Conservation (phyloP, 225 moss, liverwort and hornwort species). For the Ulota crispa region DNA sequence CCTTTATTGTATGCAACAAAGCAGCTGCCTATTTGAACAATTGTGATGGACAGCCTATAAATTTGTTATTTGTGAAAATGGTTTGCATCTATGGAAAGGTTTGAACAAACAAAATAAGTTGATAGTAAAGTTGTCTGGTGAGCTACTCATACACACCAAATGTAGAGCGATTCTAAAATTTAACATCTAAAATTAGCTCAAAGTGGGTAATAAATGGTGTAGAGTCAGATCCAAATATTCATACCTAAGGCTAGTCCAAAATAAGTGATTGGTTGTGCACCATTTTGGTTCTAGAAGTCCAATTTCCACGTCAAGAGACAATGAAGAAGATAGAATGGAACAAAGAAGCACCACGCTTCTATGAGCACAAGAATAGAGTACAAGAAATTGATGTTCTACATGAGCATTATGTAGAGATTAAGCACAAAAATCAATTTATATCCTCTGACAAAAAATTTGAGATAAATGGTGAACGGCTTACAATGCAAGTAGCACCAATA, state of each 20-base stretch:
- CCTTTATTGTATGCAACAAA: neutral
- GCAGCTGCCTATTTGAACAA: too few species aligned
- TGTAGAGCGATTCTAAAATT: neutral
- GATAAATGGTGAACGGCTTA: conserved; percentile 36
- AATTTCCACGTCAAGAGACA: conserved; percentile 25
- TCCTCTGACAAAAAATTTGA: conserved; percentile 37
- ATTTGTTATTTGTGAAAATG: neutral
- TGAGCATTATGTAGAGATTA: conserved; percentile 37
- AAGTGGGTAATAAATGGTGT: too few species aligned
- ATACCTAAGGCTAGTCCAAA: neutral
- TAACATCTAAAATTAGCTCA: neutral
- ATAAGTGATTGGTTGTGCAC: conserved; percentile 19
- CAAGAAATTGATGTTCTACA: conserved; percentile 22
- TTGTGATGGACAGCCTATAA: too few species aligned
- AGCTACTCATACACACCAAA: neutral
- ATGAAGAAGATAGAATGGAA: conserved; percentile 54
- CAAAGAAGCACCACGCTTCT: conserved; percentile 14
- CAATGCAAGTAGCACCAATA: conserved; percentile 26
- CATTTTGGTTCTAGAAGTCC: conserved; percentile 45
- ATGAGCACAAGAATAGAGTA: conserved; percentile 35
- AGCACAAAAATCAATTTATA: conserved; percentile 27
- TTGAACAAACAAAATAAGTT: neutral
- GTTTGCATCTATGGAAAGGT: neutral
- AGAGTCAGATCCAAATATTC: too few species aligned
- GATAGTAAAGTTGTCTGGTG: neutral